phyloP scores from a whole-genome alignment of 1,284 basidiomycete species.

The Phlebopus sp. region DNA sequence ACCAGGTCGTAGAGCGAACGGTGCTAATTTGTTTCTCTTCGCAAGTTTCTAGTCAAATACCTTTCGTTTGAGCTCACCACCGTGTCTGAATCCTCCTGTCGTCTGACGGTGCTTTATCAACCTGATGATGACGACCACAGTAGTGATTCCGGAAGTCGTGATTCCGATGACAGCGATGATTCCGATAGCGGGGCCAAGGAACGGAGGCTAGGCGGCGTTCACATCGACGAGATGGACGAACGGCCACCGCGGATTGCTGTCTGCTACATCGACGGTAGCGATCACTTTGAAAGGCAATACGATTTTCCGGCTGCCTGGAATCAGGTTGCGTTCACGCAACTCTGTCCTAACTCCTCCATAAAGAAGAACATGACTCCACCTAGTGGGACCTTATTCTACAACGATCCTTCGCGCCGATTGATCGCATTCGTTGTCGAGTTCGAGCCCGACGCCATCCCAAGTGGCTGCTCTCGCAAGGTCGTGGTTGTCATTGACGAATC shows the following conservation, averaged over 20 bases:
- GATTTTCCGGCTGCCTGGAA: conserved; percentile 32
- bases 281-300: conserved; percentile 22
- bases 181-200: conserved; percentile 22
- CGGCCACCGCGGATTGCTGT: conserved; percentile 30
- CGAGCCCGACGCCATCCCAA: conserved; percentile 23
- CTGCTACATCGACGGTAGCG: conserved; percentile 22
- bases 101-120: conserved; percentile 26
- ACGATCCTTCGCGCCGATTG: conserved; percentile 26
- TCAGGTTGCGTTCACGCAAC: conserved; percentile 27
- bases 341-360: conserved; percentile 30
- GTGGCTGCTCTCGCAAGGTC: conserved; percentile 33
- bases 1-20: background rate
- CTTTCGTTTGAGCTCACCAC: conserved; percentile 33
- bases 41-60: conserved; percentile 28
- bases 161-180: conserved; percentile 28
- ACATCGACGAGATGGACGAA: conserved; percentile 28
- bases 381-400: conserved; percentile 29
- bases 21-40: conserved; percentile 1
- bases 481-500: conserved; percentile 31
- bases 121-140: conserved; percentile 33
- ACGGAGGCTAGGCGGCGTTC: conserved; percentile 31
- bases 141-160: too few species aligned
- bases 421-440: conserved; percentile 30
- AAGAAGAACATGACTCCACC: conserved; percentile 10
- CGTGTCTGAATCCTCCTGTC: conserved; percentile 13